Conservation (phyloP, 1,284 basidiomycete species). For the Fomes fomentarius region DNA sequence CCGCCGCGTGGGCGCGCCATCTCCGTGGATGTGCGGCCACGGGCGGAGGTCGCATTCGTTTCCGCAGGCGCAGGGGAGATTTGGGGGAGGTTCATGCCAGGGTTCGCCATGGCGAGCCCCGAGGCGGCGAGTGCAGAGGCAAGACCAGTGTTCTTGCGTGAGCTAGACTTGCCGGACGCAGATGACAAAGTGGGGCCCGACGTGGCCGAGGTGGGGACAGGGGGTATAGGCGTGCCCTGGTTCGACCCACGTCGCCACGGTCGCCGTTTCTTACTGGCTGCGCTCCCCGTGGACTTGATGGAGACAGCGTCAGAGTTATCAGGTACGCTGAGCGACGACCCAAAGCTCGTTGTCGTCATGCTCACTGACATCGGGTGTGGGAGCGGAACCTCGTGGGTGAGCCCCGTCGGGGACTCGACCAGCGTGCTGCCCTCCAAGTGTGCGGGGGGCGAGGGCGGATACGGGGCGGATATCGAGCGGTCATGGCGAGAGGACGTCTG, state of each 20-base stretch:
- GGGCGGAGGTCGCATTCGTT: conserved; percentile 18
- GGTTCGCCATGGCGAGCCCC: conserved; percentile 67
- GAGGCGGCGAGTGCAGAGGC: conserved; percentile 70
- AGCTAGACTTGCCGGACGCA: conserved; percentile 14
- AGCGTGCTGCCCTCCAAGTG: conserved; percentile 38
- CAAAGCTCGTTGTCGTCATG: conserved; percentile 24
- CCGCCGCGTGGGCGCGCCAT: conserved; percentile 28
- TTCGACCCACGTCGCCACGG: conserved; percentile 35
- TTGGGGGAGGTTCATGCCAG: conserved; percentile 49
- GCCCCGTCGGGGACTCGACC: conserved; percentile 53
- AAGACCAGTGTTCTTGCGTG: conserved; percentile 45
- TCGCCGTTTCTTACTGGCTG: conserved; percentile 38
- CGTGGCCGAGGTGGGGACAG: conserved; percentile 31
- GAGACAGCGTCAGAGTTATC: conserved; percentile 47
- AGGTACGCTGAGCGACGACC: conserved; percentile 28
- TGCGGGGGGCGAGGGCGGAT: conserved; percentile 21
- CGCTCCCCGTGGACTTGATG: conserved; percentile 39
- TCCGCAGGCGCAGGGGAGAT: conserved; percentile 32
- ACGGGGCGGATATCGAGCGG: conserved; percentile 30
- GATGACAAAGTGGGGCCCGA: conserved; percentile 1
- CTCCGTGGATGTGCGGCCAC: conserved; percentile 9
- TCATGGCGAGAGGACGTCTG: conserved; percentile 25
- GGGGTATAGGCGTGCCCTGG: conserved; percentile 10
- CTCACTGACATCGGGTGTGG: conserved; percentile 26
- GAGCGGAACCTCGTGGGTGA: conserved; percentile 30